Conservation (phyloP, 1,284 basidiomycete species). For the Puccinia triticina region DNA sequence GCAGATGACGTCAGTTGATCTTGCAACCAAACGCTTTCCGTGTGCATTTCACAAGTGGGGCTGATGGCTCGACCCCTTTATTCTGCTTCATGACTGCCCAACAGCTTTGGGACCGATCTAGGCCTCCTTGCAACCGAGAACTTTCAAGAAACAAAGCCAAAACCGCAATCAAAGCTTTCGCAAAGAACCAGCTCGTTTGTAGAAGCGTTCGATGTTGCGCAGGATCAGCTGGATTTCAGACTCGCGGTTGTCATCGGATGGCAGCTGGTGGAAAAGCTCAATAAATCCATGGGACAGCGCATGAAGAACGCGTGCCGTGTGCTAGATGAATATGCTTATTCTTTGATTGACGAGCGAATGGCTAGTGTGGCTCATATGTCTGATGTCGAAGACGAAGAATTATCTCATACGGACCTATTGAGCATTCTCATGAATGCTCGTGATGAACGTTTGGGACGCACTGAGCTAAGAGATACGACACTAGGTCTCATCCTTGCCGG, state of each 20-base stretch:
- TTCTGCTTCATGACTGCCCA: background rate
- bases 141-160: background rate
- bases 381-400: background rate
- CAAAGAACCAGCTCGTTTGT: conserved; percentile 17
- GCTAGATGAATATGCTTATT: conserved; percentile 11
- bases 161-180: background rate
- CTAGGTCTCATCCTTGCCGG: conserved; percentile 47
- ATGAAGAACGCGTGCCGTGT: background rate
- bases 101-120: conserved; percentile 9
- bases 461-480: conserved; percentile 32
- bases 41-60: background rate
- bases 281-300: background rate
- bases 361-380: background rate
- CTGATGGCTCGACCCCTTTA: background rate
- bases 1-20: conserved; percentile 41
- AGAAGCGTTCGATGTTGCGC: conserved; percentile 37
- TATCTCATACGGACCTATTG: conserved; percentile 10
- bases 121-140: background rate
- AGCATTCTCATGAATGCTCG: conserved; percentile 8
- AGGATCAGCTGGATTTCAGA: conserved; percentile 28
- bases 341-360: conserved; percentile 36
- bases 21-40: background rate
- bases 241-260: conserved; percentile 4
- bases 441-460: conserved; percentile 9
- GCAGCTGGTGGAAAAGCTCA: background rate